Percentiles rank a stretch among this genome's conserved stretches.
These are phyloP conservation scores for Coemansia erecta DNA, from an alignment of 192 early-diverging fungal genomes.

Conservation along the genomic window DNA sequence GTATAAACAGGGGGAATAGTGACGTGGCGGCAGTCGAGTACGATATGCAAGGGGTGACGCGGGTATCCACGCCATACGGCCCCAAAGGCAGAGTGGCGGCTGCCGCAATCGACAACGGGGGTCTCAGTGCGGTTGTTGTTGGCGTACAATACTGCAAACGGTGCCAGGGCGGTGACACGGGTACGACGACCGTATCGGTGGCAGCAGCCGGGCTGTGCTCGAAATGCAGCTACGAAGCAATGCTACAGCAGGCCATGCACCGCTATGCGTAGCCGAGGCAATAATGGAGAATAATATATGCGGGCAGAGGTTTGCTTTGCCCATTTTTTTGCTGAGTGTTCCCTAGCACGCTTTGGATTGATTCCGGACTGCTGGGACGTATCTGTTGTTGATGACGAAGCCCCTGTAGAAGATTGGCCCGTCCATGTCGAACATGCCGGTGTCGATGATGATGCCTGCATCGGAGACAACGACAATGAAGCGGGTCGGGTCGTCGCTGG, in stretches of 20 bases:
- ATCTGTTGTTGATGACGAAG: slow-evolving; percentile 23
- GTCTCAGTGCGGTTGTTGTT: slow-evolving; percentile 3
- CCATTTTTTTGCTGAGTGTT: background rate
- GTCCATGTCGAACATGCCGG: slow-evolving; percentile 37
- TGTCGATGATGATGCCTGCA: slow-evolving; percentile 32
- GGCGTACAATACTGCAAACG: slow-evolving; percentile 3
- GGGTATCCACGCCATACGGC: slow-evolving; percentile 4
- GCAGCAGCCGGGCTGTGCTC: slow-evolving; percentile 14
- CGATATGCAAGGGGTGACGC: slow-evolving; percentile 12
- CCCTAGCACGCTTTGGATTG: background rate
- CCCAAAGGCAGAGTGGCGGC: slow-evolving; percentile 6
- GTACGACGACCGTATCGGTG: slow-evolving; percentile 4
- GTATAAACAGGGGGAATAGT: background rate
- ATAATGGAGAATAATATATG: background rate
- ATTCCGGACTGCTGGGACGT: slow-evolving; percentile 7
- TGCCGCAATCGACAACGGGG: background rate
- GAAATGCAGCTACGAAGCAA: slow-evolving; percentile 29
- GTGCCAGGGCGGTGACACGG: slow-evolving; percentile 2
- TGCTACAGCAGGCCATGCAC: slow-evolving; percentile 32
- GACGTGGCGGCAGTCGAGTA: slow-evolving; percentile 5
- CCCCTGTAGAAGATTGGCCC: slow-evolving; percentile 47
- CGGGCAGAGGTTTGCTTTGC: background rate
- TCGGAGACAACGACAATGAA: slow-evolving; percentile 43
- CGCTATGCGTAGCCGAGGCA: slow-evolving; percentile 13
- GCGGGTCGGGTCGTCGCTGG: slow-evolving; percentile 40